Evolutionary conservation across 1,284 basidiomycete genomes (phyloP), one percentile per base, ranked within the genome.

Genomic region (Erythrobasidium hasegawianum): DNA sequence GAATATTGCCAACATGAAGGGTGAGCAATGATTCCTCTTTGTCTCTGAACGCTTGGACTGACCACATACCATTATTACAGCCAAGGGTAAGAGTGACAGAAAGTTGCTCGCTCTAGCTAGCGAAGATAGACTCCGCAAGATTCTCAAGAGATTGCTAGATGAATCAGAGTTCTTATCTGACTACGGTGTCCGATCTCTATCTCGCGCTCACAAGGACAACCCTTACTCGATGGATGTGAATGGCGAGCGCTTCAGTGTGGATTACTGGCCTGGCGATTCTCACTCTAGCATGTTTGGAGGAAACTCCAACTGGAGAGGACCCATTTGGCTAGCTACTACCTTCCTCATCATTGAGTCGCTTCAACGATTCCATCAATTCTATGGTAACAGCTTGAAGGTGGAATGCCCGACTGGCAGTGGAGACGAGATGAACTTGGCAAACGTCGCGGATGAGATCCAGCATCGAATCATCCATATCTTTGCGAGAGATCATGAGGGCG

Each of bases 241-340:
- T 69, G 94, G 92, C 18, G 85, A 97, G 72, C 83, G 87, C 55
- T 91, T 96, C 76, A 88, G 91, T 74, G 91, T 97, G 43, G 85
- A 85, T 49, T 98, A 97, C 79, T 98, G 95, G 96, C 93, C 95
- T 0, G 96, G 94, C 16, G 95, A 98, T 77, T 96, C 92, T 1
- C 85, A 85, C 75, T 93, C 90, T 38, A 93, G 92, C 66, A 98
- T 98, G 95, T 97, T 97, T 77, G 95, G 96, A 62, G 94, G 94
- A 33, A 97, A 97, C 78, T 93, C 90, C 20, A 97, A 98, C 77
- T 96, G 94, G 94, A 83, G 94, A 76, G 82, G 82, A n/a, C 82
- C 82, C 16, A 81, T 83, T 72, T 83, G 94, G 95, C 84, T 97
- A 56, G 91, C 94, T 3, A 90, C 91, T 69, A 97, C 95, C 79